A percentile compares a stretch with the other conserved stretches of the same genome.
These are phyloP conservation scores for Tolypocladium tropicale DNA, from an alignment of 2,329 filamentous ascomycete species.

Conservation along the genomic window DNA sequence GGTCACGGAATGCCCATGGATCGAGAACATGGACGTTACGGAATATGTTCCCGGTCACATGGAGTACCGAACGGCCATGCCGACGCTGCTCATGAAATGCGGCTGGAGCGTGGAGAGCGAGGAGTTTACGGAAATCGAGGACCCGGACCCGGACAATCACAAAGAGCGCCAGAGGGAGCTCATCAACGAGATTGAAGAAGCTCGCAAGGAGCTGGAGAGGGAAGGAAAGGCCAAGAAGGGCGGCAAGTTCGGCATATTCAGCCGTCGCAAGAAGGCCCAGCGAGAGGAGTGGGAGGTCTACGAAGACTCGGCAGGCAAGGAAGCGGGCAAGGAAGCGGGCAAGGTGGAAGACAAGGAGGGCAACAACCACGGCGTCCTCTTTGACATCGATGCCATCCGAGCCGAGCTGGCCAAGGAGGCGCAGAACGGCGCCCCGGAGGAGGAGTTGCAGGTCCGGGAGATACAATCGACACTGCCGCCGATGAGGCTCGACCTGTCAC, in stretches of 20 bases:
- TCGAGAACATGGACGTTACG: slow-evolving; percentile 87
- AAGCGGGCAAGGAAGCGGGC: slow-evolving; percentile 23
- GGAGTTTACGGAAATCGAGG: slow-evolving; percentile 93
- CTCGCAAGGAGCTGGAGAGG: slow-evolving; percentile 73
- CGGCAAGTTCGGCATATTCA: slow-evolving; percentile 64
- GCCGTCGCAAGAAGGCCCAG: slow-evolving; percentile 67
- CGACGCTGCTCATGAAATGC: slow-evolving; percentile 71
- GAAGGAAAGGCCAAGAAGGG: slow-evolving; percentile 57
- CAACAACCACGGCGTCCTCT: slow-evolving; percentile 60
- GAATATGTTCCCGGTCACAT: slow-evolving; percentile 84
- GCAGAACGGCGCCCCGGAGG: slow-evolving; percentile 38
- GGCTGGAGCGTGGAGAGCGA: slow-evolving; percentile 89
- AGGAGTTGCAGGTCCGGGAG: slow-evolving; percentile 58
- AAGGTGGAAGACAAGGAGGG: slow-evolving; percentile 30
- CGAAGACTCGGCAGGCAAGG: slow-evolving; percentile 51
- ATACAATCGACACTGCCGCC: slow-evolving; percentile 81
- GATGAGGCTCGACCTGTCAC: slow-evolving; percentile 62
- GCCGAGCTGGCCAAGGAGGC: slow-evolving; percentile 67
- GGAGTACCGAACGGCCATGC: slow-evolving; percentile 93
- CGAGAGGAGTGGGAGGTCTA: slow-evolving; percentile 95
- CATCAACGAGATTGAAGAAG: slow-evolving; percentile 94
- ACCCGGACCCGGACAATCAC: slow-evolving; percentile 93
- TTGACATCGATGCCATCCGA: slow-evolving; percentile 90
- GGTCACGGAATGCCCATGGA: slow-evolving; percentile 62
- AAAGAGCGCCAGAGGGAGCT: slow-evolving; percentile 78